Base-by-base conservation (phyloP, 352 stramenopile species). In the Globisporangium orthogonon region DNA sequence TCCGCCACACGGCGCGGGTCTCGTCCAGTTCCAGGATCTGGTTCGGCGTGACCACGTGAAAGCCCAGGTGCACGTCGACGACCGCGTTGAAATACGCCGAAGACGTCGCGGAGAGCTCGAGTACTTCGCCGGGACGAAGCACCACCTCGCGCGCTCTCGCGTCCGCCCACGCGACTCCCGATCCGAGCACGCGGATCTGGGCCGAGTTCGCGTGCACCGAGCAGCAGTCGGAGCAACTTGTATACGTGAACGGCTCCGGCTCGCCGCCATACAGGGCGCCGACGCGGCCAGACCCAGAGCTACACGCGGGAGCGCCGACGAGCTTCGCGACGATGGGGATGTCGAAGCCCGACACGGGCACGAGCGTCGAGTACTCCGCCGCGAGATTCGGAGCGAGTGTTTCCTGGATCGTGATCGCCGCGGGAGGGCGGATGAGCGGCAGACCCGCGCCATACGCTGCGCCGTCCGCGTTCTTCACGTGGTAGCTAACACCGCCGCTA, bases 41-140 rank as follows among this genome's bases (percentile, higher is more conserved):
- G 60, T 89, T 92, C 3, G 78, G 57, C 0, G 79, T 88, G 37
- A 88, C 67, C 14, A 88, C 65, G 46, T 92, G 83, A 60, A 92
- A 92, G 28, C 62, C 78, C 4, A 92, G 4, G 60, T 83, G 87
- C 6, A 90, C 78, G 50, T 89, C 76, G 1, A 74, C 59, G 52
- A 81, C 60, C 13, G 83, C 69, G 61, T 86, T 87, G 61, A 89
- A 90, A 28, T 71, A 70, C 3, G 60, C 35, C 0, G 83, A 76
- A 1, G 78, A 74, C n/a, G 58, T 67, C 5, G 71, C 72, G 14
- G 65, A 55, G 4, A 90, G 58, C 50, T 88, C 76, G 30, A 90
- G 57, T 7, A 63, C 63, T 17, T 88, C 65, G 1, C 75, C 76
- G 17, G 76, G 74, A 1, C 53, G 57, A 15, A 87, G 50, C 11